phyloP scores from a whole-genome alignment of 345 rosid genomes.

The Passiflora organensis region DNA sequence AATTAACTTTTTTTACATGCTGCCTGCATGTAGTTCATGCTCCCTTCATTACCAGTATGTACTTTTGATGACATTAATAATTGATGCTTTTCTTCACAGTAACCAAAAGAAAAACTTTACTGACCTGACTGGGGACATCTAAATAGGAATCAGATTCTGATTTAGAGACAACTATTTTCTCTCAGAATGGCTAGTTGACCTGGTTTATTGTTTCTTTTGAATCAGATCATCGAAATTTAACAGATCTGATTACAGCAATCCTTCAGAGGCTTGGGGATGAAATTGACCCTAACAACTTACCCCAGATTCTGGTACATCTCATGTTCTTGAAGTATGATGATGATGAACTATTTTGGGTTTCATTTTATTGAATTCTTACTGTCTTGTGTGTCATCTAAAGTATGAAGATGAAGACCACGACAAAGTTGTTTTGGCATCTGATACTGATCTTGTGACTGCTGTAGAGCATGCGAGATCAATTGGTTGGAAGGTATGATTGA shows the following conservation, averaged over 20 bases:
- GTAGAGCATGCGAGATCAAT: conserved; percentile 86
- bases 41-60: neutral
- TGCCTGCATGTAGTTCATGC: conserved; percentile 9
- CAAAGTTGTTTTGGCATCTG: conserved; percentile 84
- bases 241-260: conserved; percentile 72
- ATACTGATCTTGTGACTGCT: conserved; percentile 75
- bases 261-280: conserved; percentile 87
- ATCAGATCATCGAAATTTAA: conserved; percentile 68
- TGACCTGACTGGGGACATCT: neutral
- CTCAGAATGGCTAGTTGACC: conserved; percentile 10
- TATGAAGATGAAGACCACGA: conserved; percentile 97
- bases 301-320: conserved; percentile 70
- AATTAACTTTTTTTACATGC: neutral
- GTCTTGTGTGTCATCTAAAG: conserved; percentile 32
- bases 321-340: too few relatives aligned
- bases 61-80: neutral
- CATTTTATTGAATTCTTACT: conserved; percentile 4
- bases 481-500: conserved; percentile 74
- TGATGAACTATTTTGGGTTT: neutral
- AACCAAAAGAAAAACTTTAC: neutral
- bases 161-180: neutral
- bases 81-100: neutral
- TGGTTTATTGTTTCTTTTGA: conserved; percentile 13
- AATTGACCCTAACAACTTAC: conserved; percentile 66
- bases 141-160: neutral